phyloP scores from a whole-genome alignment of 2,329 filamentous ascomycete genomes.

The Colletotrichum neosansevieriae region DNA sequence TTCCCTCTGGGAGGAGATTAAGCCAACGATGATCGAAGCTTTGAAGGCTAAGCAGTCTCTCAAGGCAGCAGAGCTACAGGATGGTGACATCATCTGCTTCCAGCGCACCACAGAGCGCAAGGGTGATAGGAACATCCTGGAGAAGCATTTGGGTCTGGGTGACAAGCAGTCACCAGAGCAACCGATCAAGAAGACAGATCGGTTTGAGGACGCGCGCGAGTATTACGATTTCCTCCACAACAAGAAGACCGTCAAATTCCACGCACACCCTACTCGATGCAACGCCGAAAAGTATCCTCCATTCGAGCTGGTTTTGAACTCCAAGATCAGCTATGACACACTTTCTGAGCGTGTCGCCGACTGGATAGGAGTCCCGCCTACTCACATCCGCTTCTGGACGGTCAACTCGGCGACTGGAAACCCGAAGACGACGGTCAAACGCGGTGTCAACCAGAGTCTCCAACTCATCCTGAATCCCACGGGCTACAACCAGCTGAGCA shows the following conservation, averaged over 20 bases:
- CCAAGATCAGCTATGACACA: slow-evolving; percentile 91
- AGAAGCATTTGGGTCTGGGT: slow-evolving; percentile 53
- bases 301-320: slow-evolving; percentile 84
- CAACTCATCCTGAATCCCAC: slow-evolving; percentile 82
- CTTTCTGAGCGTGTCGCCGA: slow-evolving; percentile 86
- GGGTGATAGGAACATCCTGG: slow-evolving; percentile 52
- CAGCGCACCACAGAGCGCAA: slow-evolving; percentile 73
- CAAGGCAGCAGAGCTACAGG: slow-evolving; percentile 92
- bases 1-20: slow-evolving; percentile 95
- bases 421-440: slow-evolving; percentile 82
- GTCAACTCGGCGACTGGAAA: slow-evolving; percentile 82
- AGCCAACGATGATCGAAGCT: slow-evolving; percentile 94
- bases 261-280: slow-evolving; percentile 71
- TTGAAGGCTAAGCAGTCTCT: slow-evolving; percentile 93
- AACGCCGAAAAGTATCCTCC: slow-evolving; percentile 69
- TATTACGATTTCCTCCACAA: slow-evolving; percentile 96
- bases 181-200: slow-evolving; percentile 59
- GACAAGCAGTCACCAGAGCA: slow-evolving; percentile 55
- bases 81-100: slow-evolving; percentile 97
- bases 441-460: slow-evolving; percentile 77
- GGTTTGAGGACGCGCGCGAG: slow-evolving; percentile 78
- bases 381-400: slow-evolving; percentile 91
- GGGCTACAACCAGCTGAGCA: slow-evolving; percentile 77
- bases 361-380: slow-evolving; percentile 80
- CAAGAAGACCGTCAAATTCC: slow-evolving; percentile 82